Conservation (phyloP, 2,329 filamentous ascomycete species). For the Microdochium nivale region DNA sequence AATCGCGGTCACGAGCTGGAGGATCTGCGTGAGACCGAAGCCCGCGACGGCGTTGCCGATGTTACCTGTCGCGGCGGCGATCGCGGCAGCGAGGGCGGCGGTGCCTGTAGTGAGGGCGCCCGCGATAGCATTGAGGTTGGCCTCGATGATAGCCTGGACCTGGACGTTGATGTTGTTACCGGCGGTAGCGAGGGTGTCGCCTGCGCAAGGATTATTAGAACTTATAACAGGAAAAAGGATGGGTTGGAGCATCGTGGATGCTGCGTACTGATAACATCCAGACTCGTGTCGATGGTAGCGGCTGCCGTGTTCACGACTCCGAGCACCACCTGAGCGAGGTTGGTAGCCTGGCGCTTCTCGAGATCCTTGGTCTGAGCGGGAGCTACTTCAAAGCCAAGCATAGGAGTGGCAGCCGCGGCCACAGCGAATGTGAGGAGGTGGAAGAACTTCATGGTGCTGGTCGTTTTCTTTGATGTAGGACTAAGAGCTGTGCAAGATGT, state of each 20-base stretch:
- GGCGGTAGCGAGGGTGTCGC: neutral
- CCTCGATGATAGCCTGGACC: neutral
- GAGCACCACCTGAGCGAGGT: neutral
- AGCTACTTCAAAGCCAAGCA: neutral
- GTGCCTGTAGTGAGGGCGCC: neutral
- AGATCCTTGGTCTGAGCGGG: neutral
- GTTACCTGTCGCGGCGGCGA: neutral
- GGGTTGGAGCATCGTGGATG: too few species aligned
- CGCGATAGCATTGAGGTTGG: neutral
- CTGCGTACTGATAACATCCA: neutral
- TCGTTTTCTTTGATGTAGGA: neutral
- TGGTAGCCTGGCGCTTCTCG: neutral
- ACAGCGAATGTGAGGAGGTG: neutral
- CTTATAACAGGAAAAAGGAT: too few species aligned
- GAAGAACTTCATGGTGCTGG: neutral
- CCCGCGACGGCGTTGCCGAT: neutral
- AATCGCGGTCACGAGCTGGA: neutral
- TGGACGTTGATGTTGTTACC: neutral
- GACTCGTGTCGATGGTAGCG: neutral
- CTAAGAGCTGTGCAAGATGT: neutral
- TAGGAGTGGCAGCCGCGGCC: neutral
- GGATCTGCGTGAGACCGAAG: neutral
- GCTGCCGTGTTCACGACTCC: neutral
- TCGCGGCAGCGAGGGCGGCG: neutral
- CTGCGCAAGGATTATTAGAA: too few species aligned